These are phyloP conservation scores for Citrus sp. DNA, from an alignment of 345 rosid species.

Conservation along the genomic window DNA sequence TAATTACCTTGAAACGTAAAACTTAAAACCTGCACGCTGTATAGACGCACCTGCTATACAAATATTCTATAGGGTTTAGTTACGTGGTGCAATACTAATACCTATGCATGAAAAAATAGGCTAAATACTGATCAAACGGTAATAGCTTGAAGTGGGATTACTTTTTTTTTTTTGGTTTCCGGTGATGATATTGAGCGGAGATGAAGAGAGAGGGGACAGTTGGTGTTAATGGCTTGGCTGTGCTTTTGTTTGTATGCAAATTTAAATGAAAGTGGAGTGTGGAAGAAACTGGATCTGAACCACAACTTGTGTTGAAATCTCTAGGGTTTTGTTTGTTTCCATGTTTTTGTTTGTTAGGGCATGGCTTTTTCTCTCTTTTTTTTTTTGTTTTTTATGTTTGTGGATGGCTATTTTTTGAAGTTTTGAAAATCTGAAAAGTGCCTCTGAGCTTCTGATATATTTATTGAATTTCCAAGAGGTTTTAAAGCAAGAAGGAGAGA, in stretches of 20 bases:
- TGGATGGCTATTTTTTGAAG: slow-evolving; percentile 39
- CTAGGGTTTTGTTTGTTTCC: slow-evolving; percentile 21
- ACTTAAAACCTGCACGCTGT: neutral
- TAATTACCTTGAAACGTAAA: neutral
- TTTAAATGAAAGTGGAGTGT: slow-evolving; percentile 19
- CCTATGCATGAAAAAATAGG: slow-evolving; percentile 14
- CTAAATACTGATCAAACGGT: neutral
- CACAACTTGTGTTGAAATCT: slow-evolving; percentile 46
- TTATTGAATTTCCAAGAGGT: neutral
- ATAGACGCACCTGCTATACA: neutral
- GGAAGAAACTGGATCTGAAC: slow-evolving; percentile 37
- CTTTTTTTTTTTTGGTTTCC: neutral
- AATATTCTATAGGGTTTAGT: neutral
- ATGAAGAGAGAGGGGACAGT: slow-evolving; percentile 9
- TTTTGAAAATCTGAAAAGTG: slow-evolving; percentile 22
- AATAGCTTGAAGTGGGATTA: neutral
- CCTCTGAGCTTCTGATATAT: slow-evolving; percentile 8
- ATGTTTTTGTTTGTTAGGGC: slow-evolving; percentile 11
- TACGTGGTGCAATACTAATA: neutral
- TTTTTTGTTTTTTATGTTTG: slow-evolving; percentile 22
- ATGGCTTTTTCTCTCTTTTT: neutral
- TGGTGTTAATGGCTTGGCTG: slow-evolving; percentile 3
- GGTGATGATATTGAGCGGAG: slow-evolving; percentile 8
- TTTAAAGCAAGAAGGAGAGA: neutral
- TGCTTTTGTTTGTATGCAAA: slow-evolving; percentile 9